These are phyloP conservation scores for Neopestalotiopsis clavispora DNA, from an alignment of 2,329 filamentous ascomycete species.

Conservation along the genomic window DNA sequence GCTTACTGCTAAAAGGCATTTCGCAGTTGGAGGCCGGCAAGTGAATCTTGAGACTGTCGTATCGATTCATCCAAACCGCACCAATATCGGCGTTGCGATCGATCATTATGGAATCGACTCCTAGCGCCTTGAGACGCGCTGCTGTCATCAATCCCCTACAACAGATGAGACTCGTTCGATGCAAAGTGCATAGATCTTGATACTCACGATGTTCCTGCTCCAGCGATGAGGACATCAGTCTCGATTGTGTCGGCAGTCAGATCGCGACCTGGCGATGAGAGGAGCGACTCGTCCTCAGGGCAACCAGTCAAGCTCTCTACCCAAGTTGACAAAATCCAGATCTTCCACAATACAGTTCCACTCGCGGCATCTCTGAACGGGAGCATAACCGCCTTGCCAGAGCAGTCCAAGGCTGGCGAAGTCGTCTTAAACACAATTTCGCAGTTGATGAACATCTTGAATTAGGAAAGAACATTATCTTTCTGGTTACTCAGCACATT, in stretches of 20 bases:
- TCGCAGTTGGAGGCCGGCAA: constrained; percentile 40
- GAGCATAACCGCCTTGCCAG: constrained; percentile 39
- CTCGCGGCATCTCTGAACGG: constrained; percentile 16
- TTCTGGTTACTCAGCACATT: not conserved
- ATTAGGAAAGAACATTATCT: constrained; percentile 17
- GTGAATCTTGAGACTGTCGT: constrained; percentile 45
- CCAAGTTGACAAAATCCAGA: constrained; percentile 39
- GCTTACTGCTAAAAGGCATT: constrained; percentile 39
- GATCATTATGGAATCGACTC: constrained; percentile 39
- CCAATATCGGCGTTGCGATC: constrained; percentile 40
- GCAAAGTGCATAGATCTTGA: not conserved
- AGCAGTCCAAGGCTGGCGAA: constrained; percentile 33
- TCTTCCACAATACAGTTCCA: constrained; percentile 33
- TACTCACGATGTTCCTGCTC: constrained; percentile 39
- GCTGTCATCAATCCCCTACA: constrained; percentile 36
- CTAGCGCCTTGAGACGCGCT: constrained; percentile 43
- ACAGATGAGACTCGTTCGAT: no score
- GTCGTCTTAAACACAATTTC: constrained; percentile 37
- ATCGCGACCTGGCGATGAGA: constrained; percentile 25
- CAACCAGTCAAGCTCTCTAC: constrained; percentile 28
- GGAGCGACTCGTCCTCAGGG: constrained; percentile 33
- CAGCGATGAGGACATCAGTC: constrained; percentile 40
- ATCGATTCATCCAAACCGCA: constrained; percentile 45
- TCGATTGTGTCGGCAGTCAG: constrained; percentile 26
- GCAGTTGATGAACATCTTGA: constrained; percentile 35